Base-by-base conservation (phyloP, 495 filamentous ascomycete genomes). In the Glutinoglossum americanum region DNA sequence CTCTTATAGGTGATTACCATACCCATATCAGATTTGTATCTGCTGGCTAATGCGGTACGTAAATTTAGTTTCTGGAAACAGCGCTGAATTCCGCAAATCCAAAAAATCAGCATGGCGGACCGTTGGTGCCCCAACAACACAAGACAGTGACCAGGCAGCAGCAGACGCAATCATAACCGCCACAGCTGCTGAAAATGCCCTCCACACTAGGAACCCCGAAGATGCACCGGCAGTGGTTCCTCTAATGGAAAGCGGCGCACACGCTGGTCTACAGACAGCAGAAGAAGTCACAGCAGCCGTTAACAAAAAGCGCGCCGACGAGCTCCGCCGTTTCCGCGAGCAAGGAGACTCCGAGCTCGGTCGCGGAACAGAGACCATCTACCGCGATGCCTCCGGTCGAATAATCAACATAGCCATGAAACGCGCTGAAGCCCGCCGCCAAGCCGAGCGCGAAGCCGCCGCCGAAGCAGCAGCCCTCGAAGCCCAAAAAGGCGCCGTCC, bases 351-450 rank as follows among this genome's bases (percentile, higher is more conserved):
- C 54, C 67, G 17, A 62, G 63, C 5, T 71, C 64, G 61, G 57
- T 4, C 70, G 70, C 27, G 72, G 74, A 8, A 76, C 78, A 60
- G 88, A 97, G 68, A 89, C 90, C 0, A 85, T 96, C 47, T 92
- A 96, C 64, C 82, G 92, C 54, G 92, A 98, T 72, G 92, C 92
- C 11, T 88, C 82, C 2, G 92, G 92, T 2, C 78, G 89, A 21
- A 82, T 94, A 13, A 85, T 97, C 60, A 93, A 97, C 64, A 81
- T 94, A 8, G 78, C 82, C 1, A 86, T 96, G 84, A 83, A 84
- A 66, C 76, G 90, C 3, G 89, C 88, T 15, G 90, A 96, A 66
- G 81, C 85, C 30, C 73, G 89, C 6, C 75, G 76, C 39, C 80
- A 80, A 54, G 71, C 67, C 10, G 81, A 85, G 58, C 86, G 87